Base-by-base conservation (phyloP, 1,284 basidiomycete genomes). In the Ustilago bromivora region DNA sequence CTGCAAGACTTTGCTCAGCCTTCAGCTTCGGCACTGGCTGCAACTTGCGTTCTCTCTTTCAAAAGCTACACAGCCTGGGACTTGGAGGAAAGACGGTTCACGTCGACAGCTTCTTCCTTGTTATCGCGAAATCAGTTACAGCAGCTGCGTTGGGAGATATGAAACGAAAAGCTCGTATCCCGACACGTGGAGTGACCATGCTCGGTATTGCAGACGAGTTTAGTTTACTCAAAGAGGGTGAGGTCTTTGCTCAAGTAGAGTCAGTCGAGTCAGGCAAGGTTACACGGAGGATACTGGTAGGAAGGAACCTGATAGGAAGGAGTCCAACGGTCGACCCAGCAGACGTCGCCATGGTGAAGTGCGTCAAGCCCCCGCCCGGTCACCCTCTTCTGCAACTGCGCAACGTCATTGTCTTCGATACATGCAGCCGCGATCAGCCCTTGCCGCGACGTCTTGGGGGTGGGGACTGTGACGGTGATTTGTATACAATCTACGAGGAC, bases 401-500 rank as follows among this genome's bases (percentile, higher is more conserved):
- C 34, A 82, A 82, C 64, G 72, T 71, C 41, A 40, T 82, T 11
- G 76, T 79, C 10, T 82, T 80, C 57, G 62, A 62, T 54, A 69
- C 71, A 0, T 66, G 65, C 54, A 67, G 60, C 32, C 62, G 47
- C 3, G 36, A 51, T 0, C 57, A 57, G 19, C 69, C 78, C 4
- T 36, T 82, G 35, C 70, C 76, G 0, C 68, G 69, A 1, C 58
- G 71, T 57, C 65, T 82, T 0, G 67, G 74, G 0, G 74, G 75
- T 8, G 79, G 75, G 0, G 80, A 82, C 32, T 62, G 76, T 12
- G 80, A 82, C 41, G 80, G 80, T 1, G 80, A 82, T 47, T 36
- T 71, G 7, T 78, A 88, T 43, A 91, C 90, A 78, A 58, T 76
- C 51, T 80, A 91, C 47, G 88, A 88, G 7, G 79, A 81, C 41